Percentiles rank a stretch among this genome's conserved stretches.
phyloP scores from a whole-genome alignment of 2,329 filamentous ascomycete genomes.

The Colletotrichum orbiculare region DNA sequence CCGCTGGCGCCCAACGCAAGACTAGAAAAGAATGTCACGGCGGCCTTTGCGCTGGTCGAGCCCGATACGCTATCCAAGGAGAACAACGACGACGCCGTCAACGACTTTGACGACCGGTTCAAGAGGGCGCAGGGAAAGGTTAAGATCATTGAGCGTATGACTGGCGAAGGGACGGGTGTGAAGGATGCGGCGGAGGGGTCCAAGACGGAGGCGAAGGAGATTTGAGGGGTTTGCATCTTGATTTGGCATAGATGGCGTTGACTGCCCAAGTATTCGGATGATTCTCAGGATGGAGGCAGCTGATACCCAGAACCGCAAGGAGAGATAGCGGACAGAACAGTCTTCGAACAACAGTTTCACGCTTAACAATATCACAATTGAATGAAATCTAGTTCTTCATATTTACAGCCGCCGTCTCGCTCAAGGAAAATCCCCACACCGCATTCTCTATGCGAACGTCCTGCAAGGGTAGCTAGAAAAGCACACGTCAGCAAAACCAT shows the following conservation, averaged over 20 bases:
- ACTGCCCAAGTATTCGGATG: not conserved
- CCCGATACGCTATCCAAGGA: conserved; percentile 79
- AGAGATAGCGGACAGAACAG: too few relatives aligned
- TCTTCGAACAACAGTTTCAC: too few relatives aligned
- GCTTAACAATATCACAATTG: conserved; percentile 5
- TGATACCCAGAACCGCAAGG: conserved; percentile 6
- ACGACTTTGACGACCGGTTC: conserved; percentile 89
- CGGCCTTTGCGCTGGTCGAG: conserved; percentile 82
- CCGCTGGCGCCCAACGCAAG: conserved; percentile 67
- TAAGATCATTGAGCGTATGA: conserved; percentile 83
- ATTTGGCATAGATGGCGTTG: conserved; percentile 2
- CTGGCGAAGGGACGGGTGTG: conserved; percentile 49
- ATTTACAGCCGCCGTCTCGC: conserved; percentile 43
- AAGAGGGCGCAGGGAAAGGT: conserved; percentile 86
- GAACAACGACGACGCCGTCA: conserved; percentile 90
- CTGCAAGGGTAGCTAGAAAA: conserved; percentile 70
- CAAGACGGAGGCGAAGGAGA: conserved; percentile 16
- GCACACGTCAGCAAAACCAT: conserved; percentile 43
- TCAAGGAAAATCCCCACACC: conserved; percentile 39
- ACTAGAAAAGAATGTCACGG: conserved; percentile 79
- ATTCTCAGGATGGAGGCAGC: not conserved
- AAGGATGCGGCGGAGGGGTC: conserved; percentile 10
- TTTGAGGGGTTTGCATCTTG: not conserved
- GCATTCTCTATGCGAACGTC: conserved; percentile 62
- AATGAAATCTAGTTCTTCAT: conserved; percentile 45